Conservation (phyloP, 2,329 filamentous ascomycete genomes). For the Penicillium hesseltinei region DNA sequence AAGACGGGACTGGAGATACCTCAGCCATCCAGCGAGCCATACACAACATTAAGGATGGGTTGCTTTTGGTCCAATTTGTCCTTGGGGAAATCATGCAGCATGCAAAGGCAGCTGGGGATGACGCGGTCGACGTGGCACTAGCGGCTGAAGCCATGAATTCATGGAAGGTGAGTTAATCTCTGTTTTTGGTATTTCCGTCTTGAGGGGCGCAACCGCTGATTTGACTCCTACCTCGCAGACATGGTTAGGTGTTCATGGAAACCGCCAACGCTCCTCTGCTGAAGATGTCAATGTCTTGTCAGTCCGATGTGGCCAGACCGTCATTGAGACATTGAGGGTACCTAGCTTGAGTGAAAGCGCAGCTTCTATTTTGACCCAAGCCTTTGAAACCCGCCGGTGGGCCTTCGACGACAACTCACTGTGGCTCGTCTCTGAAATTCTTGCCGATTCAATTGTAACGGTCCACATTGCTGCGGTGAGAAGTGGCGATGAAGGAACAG, state of each 20-base stretch:
- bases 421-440: slow-evolving; percentile 7
- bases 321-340: slow-evolving; percentile 30
- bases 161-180: slow-evolving; percentile 33
- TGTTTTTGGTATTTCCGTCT: too few species aligned
- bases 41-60: slow-evolving; percentile 38
- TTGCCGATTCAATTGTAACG: slow-evolving; percentile 33
- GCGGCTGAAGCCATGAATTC: slow-evolving; percentile 37
- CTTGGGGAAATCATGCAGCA: slow-evolving; percentile 21
- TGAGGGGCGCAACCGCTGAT: background rate
- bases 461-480: slow-evolving; percentile 33
- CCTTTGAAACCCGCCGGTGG: slow-evolving; percentile 22
- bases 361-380: slow-evolving; percentile 20
- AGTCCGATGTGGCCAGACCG: slow-evolving; percentile 32
- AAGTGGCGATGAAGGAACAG: slow-evolving; percentile 38
- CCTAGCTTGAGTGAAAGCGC: slow-evolving; percentile 21
- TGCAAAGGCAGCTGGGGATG: slow-evolving; percentile 25
- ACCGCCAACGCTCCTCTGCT: slow-evolving; percentile 12
- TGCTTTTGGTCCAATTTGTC: slow-evolving; percentile 35
- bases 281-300: slow-evolving; percentile 23
- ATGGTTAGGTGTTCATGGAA: slow-evolving; percentile 36
- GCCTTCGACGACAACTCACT: slow-evolving; percentile 18
- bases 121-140: slow-evolving; percentile 21
- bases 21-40: slow-evolving; percentile 18
- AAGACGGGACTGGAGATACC: slow-evolving; percentile 9
- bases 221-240: slow-evolving; percentile 24